Conservation (phyloP, 345 rosid genomes). For the Nephelium lappaceum region DNA sequence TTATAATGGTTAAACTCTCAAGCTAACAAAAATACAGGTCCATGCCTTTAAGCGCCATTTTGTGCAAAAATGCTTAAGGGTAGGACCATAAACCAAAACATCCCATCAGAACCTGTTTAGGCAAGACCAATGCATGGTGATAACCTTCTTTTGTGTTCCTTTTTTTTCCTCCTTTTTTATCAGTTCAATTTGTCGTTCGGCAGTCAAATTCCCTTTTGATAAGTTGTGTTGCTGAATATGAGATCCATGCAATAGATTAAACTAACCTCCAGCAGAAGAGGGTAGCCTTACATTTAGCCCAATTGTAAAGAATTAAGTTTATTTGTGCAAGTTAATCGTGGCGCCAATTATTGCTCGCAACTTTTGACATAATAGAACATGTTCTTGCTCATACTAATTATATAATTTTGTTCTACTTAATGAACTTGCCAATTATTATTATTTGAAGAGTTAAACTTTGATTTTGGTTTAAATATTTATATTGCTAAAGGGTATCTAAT, state of each 20-base stretch:
- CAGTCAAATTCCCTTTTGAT: neutral
- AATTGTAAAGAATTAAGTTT: neutral
- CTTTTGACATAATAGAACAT: neutral
- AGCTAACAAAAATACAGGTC: neutral
- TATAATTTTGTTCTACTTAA: conserved; percentile 3
- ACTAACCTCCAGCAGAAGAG: neutral
- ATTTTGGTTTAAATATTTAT: neutral
- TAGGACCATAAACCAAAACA: neutral
- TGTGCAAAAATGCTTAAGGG: neutral
- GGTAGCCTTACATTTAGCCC: neutral
- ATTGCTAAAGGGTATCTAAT: conserved; percentile 9
- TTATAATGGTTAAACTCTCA: neutral
- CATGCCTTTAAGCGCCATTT: neutral
- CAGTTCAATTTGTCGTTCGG: too few species aligned
- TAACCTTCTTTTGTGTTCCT: neutral
- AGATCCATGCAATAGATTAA: neutral
- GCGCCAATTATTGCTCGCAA: neutral
- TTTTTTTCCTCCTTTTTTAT: neutral
- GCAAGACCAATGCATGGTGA: neutral
- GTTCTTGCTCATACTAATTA: conserved; percentile 8
- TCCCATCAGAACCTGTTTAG: neutral
- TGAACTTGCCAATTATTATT: neutral
- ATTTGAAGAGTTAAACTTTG: conserved; percentile 8
- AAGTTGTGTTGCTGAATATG: neutral
- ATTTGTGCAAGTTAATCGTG: neutral